Percentiles rank a stretch among this genome's conserved stretches.
Evolutionary conservation across 1,284 basidiomycete species (phyloP).

Genomic region (Amylostereum chailletii): DNA sequence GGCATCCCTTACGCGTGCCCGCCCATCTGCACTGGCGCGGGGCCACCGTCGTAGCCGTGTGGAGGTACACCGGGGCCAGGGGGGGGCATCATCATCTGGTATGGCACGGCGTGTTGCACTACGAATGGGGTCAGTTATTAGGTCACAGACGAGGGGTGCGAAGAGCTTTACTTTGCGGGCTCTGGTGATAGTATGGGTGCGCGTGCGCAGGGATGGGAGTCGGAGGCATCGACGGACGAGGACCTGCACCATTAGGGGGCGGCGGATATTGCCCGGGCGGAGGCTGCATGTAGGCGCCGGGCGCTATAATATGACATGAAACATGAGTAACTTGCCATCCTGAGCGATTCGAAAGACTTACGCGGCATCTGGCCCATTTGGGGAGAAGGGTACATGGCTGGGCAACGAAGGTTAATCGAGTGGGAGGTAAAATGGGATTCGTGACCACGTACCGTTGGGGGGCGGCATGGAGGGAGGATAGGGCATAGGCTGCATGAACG

Average conservation of each 20-base stretch:
- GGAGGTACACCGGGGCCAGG: conserved; percentile 53
- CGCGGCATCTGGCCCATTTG: conserved; percentile 79
- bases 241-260: conserved; percentile 64
- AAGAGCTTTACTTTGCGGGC: conserved; percentile 64
- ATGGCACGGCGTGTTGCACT: conserved; percentile 79
- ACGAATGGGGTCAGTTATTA: conserved; percentile 12
- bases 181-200: conserved; percentile 79
- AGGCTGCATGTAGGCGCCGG: conserved; percentile 58
- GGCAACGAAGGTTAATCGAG: conserved; percentile 1
- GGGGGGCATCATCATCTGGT: conserved; percentile 82
- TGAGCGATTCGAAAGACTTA: conserved; percentile 27
- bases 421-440: not conserved
- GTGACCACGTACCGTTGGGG: conserved; percentile 45
- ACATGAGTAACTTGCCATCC: not conserved
- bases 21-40: conserved; percentile 66
- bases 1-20: conserved; percentile 38
- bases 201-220: conserved; percentile 78
- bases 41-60: conserved; percentile 64
- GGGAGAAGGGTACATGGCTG: conserved; percentile 74
- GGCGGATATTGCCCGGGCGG: conserved; percentile 63
- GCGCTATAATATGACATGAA: conserved; percentile 25
- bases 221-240: conserved; percentile 76
- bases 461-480: conserved; percentile 68
- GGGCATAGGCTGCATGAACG: conserved; percentile 75
- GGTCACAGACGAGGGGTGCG: conserved; percentile 13